phyloP scores from a whole-genome alignment of 2,329 filamentous ascomycete species.

The Penicillium paneum region DNA sequence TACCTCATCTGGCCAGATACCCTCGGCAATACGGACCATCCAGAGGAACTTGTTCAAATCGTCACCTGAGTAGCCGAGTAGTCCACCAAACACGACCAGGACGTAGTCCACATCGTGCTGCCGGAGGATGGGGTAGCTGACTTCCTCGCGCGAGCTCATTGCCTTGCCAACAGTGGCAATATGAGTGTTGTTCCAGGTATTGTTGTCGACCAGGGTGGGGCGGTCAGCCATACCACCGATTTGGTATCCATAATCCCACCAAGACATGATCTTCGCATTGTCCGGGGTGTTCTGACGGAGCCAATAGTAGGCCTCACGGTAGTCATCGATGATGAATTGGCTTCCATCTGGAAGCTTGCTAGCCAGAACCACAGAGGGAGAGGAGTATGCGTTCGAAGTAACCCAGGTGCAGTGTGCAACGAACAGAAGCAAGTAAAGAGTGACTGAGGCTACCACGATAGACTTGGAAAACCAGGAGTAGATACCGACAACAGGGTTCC shows the following conservation, averaged over 20 bases:
- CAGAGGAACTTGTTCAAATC: constrained; percentile 99
- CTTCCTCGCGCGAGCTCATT: constrained; percentile 95
- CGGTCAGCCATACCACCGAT: constrained; percentile 99
- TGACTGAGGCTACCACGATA: constrained; percentile 68
- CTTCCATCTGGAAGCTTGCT: constrained; percentile 89
- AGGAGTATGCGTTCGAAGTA: constrained; percentile 97
- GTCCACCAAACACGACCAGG: constrained; percentile 92
- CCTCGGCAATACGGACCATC: constrained; percentile 99
- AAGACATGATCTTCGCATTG: constrained; percentile 98
- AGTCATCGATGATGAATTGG: constrained; percentile 98
- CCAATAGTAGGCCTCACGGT: constrained; percentile 99
- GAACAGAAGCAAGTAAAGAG: constrained; percentile 83
- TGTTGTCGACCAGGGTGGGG: constrained; percentile 96
- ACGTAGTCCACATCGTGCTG: constrained; percentile 99
- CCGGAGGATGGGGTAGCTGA: constrained; percentile 97
- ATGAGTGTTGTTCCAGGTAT: constrained; percentile 99
- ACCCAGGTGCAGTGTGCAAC: constrained; percentile 99
- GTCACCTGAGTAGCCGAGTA: constrained; percentile 95
- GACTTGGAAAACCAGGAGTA: constrained; percentile 77
- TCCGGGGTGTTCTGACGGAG: constrained; percentile 92
- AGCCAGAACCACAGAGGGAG: constrained; percentile 91
- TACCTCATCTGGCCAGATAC: constrained; percentile 99
- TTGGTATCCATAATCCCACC: constrained; percentile 99
- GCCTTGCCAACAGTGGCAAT: constrained; percentile 99
- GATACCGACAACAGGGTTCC: constrained; percentile 74